Base-by-base conservation (phyloP, 306 rosid genomes). In the Oemleria cerasiformis region DNA sequence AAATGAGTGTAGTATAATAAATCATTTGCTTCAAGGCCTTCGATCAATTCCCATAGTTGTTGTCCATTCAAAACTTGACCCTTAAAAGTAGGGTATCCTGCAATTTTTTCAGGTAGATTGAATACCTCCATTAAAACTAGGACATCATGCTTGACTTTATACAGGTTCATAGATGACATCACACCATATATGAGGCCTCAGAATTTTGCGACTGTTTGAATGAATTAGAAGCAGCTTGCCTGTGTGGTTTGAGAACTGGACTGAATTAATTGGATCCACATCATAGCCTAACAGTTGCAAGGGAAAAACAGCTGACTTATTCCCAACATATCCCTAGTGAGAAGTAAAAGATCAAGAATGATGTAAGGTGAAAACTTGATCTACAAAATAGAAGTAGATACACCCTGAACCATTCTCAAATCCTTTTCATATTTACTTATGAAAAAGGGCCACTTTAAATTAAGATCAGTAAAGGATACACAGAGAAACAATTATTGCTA, bases 171-270 rank as follows among this genome's bases (percentile, higher is more conserved):
- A 83, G 61, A 75, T 72, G 79, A 64, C 82, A 63, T 70, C 87
- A 77, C 87, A 81, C 80, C 90, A 36, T 79, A 80, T 65, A 82
- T 74, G 77, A 73, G 74, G 79, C 77, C 78, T 66, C 77, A 82
- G 72, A 81, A 79, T 85, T 74, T 70, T 75, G 76, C 85, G 80
- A 69, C 73, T 72, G 67, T 67, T 72, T 41, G 83, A 78, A 63
- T 73, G 78, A 83, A 84, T 73, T 76, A 74, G 78, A 74, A 81
- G 74, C 83, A 84, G 85, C 92, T 85, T 88, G 84, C 97, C 97
- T 83, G 92, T 91, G 92, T 91, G 95, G 75, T 91, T 91, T 9
- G 97, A 91, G 88, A 91, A 91, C 83, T 91, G 95, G 76, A 91
- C 95, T 38, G 97, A 91, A 79, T 88, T 82, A 63, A 91, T 91